These are phyloP conservation scores for Phytophthora pini DNA, from an alignment of 352 stramenopile species.

Conservation along the genomic window DNA sequence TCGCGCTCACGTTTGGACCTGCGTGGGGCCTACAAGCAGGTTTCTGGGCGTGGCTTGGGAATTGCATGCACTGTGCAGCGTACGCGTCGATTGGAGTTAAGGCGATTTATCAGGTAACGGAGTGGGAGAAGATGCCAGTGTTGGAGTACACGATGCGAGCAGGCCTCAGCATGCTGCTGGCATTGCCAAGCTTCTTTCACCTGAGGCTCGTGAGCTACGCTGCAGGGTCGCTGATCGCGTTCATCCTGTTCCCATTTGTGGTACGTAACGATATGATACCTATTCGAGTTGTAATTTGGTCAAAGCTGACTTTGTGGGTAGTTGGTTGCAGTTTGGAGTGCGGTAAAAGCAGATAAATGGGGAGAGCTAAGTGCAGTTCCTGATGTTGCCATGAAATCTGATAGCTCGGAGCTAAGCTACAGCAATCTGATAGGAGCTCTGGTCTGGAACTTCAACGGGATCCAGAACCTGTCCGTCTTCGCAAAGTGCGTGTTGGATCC, in stretches of 20 bases:
- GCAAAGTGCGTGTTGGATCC: slow-evolving; percentile 50
- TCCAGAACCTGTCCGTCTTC: slow-evolving; percentile 64
- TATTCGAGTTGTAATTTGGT: background rate
- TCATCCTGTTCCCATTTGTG: slow-evolving; percentile 46
- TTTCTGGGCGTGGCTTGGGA: slow-evolving; percentile 87
- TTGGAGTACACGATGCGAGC: slow-evolving; percentile 54
- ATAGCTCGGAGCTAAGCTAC: slow-evolving; percentile 33
- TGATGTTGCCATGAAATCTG: slow-evolving; percentile 10
- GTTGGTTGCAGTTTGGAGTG: slow-evolving; percentile 48
- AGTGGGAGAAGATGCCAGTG: slow-evolving; percentile 31
- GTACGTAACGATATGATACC: slow-evolving; percentile 28
- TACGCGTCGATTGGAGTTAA: slow-evolving; percentile 62
- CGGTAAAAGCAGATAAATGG: slow-evolving; percentile 43
- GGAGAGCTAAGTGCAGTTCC: slow-evolving; percentile 40
- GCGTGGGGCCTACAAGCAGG: slow-evolving; percentile 76
- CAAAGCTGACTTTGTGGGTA: slow-evolving; percentile 7
- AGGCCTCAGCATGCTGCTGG: slow-evolving; percentile 54
- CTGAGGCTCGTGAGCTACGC: slow-evolving; percentile 48
- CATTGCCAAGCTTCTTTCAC: slow-evolving; percentile 53
- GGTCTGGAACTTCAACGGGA: slow-evolving; percentile 65
- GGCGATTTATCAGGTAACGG: slow-evolving; percentile 27
- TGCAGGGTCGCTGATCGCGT: slow-evolving; percentile 33
- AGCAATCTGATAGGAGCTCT: slow-evolving; percentile 40
- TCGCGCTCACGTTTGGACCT: slow-evolving; percentile 68
- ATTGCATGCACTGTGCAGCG: slow-evolving; percentile 77